A percentile compares a stretch with the other conserved stretches of the same genome.
Conservation (phyloP, 2,329 filamentous ascomycete genomes). For the Cladosporium sp. region DNA sequence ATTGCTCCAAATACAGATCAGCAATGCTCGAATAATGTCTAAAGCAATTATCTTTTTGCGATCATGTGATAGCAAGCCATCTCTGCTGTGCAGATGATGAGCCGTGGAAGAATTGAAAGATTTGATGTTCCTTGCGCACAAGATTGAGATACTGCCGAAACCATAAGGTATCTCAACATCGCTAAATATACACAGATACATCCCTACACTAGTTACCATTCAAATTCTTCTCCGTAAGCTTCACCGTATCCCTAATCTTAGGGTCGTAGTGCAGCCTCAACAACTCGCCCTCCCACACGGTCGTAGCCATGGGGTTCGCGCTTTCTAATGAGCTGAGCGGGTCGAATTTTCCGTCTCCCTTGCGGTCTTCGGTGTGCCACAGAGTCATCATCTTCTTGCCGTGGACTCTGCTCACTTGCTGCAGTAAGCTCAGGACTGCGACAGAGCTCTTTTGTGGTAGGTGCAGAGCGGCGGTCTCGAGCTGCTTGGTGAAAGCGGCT, state of each 20-base stretch:
- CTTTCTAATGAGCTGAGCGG: slow-evolving; percentile 74
- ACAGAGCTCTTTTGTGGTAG: slow-evolving; percentile 85
- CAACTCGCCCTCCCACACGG: slow-evolving; percentile 91
- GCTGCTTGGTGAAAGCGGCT: slow-evolving; percentile 90
- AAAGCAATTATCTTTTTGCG: too few relatives aligned
- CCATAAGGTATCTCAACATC: background rate
- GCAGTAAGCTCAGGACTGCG: slow-evolving; percentile 75
- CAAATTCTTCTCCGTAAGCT: slow-evolving; percentile 31
- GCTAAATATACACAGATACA: background rate
- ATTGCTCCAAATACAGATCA: too few relatives aligned
- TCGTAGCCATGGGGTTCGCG: slow-evolving; percentile 86
- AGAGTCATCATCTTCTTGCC: slow-evolving; percentile 78
- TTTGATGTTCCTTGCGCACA: too few relatives aligned
- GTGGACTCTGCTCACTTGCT: slow-evolving; percentile 77
- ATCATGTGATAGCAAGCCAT: too few relatives aligned
- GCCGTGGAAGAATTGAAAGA: too few relatives aligned
- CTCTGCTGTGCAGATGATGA: too few relatives aligned
- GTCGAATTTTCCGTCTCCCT: slow-evolving; percentile 85
- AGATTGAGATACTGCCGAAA: too few relatives aligned
- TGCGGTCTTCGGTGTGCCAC: slow-evolving; percentile 92
- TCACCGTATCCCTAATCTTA: slow-evolving; percentile 68
- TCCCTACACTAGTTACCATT: slow-evolving; percentile 9
- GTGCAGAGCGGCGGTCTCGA: slow-evolving; percentile 79
- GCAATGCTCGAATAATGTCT: too few relatives aligned
- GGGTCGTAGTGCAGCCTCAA: slow-evolving; percentile 83